Evolutionary conservation across 2,329 filamentous ascomycete species (phyloP), one percentile per base, ranked within the genome.

Genomic region (Arthroderma sp.): DNA sequence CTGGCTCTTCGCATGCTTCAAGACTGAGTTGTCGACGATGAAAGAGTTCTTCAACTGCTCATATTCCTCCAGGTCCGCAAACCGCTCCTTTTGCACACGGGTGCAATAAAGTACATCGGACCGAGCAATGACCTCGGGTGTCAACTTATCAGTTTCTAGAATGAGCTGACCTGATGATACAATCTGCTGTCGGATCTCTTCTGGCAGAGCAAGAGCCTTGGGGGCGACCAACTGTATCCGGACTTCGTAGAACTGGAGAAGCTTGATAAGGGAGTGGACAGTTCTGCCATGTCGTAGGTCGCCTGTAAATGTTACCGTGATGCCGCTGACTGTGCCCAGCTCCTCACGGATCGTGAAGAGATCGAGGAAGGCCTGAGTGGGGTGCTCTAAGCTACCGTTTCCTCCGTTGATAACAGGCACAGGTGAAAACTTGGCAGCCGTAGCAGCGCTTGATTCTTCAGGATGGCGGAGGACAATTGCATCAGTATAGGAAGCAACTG

Each of bases 301-400:
- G 56, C 91, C 91, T 38, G 86, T 75, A 64, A 98, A 98, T 42
- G 91, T 98, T 59, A 98, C 93, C 38, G 86, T 96, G 51, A 98
- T 73, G 43, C 89, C 89, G 60, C 89, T 88, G 46, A 96, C 89
- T 0, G 88, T 95, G 51, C 91, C 91, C 6, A 96, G 75, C 66
- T 98, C 91, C 67, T 98, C 91, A 54, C 91, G 85, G 59, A 98
- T 98, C 44, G 91, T 96, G 72, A 95, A 98, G 47, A 98, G 81
- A 59, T 98, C 91, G 22, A 98, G 73, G 75, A 98, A 91, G 0
- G 91, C 91, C 67, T 98, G 91, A 0, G 91, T 98, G 0, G 91
- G 91, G 67, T 98, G 91, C 70, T 98, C 91, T 56, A 85, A 81
- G 66, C 83, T 87, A 51, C 91, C 91, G 62, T 98, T 98, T 42